Base-by-base conservation (phyloP, 768 basidiomycete species). In the Boletus huronensis region DNA sequence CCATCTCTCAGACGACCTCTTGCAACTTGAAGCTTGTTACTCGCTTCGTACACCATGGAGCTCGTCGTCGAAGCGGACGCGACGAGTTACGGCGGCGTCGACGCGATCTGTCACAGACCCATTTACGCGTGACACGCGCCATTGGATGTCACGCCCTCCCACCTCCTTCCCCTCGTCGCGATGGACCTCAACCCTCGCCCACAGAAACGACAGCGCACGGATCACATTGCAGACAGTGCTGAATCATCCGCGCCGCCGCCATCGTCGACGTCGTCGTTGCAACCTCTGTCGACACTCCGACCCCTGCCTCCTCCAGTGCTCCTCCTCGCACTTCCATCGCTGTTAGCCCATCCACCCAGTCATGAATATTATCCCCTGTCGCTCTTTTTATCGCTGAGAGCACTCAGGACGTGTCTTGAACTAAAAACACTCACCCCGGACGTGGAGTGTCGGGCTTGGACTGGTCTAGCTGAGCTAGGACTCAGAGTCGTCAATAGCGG, bases 381-480 rank as follows among this genome's bases (percentile, higher is more conserved):
- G 0, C 73, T 89, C 1, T 74, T 73, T 23, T 60, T 88, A 5
- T 84, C 88, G 0, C 64, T 82, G 2, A 66, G 75, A 42, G 81
- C 88, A 0, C 64, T 90, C 10, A 70, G 80, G 41, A 78, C 75
- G 58, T 87, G 84, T 65, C 74, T 88, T 13, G 59, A 70, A 0
- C 58, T 82, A 0, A 72, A 74, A 3, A 73, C 76, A 13, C 72
- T 90, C 1, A 78, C 82, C 6, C 76, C 78, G 6, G 78, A 80
- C 48, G 66, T 84, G 9, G 88, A 90, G 61, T 90, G 87, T 63
- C 74, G 82, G 8, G 87, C 87, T 1, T 89, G 85, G 82, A 82
- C 83, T 1, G 79, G 79, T 10, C 59, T 90, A 0, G 88, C 82
- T 0, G 89, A 91, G 67, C 61, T 88, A 2, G 88, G 87, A 3